Conservation (phyloP, 2,329 filamentous ascomycete genomes). For the Conoideocrella luteorostrata region DNA sequence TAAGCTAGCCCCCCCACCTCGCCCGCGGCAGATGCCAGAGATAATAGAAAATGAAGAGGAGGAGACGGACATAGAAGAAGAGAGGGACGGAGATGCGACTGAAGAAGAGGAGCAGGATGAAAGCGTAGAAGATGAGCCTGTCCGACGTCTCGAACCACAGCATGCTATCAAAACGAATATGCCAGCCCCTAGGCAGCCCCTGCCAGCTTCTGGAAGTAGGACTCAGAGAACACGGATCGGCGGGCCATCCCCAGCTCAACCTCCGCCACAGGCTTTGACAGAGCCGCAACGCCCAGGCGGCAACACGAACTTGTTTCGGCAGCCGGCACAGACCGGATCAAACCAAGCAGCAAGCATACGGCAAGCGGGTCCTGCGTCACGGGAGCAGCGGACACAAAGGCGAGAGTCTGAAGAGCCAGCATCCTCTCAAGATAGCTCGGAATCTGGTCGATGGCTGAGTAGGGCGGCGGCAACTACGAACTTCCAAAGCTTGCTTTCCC, state of each 20-base stretch:
- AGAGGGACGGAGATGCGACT: not conserved
- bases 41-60: not conserved
- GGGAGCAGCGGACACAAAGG: not conserved
- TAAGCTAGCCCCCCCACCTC: not conserved
- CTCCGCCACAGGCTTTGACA: not conserved
- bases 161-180: constrained; percentile 14
- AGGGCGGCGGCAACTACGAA: constrained; percentile 9
- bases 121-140: constrained; percentile 2
- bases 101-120: constrained; percentile 9
- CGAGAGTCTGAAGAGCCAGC: not conserved
- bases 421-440: constrained; percentile 7
- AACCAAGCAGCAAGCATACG: not conserved
- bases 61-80: not conserved
- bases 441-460: constrained; percentile 10
- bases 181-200: constrained; percentile 10
- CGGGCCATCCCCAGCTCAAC: constrained; percentile 1
- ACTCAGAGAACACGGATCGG: constrained; percentile 1
- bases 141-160: not conserved
- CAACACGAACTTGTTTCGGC: not conserved
- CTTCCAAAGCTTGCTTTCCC: constrained; percentile 6
- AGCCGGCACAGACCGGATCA: not conserved
- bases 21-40: not conserved
- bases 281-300: not conserved
- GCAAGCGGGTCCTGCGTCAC: not conserved
- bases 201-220: not conserved